phyloP scores from a whole-genome alignment of 148 eudicot species.

The Amaranthus cruentus region DNA sequence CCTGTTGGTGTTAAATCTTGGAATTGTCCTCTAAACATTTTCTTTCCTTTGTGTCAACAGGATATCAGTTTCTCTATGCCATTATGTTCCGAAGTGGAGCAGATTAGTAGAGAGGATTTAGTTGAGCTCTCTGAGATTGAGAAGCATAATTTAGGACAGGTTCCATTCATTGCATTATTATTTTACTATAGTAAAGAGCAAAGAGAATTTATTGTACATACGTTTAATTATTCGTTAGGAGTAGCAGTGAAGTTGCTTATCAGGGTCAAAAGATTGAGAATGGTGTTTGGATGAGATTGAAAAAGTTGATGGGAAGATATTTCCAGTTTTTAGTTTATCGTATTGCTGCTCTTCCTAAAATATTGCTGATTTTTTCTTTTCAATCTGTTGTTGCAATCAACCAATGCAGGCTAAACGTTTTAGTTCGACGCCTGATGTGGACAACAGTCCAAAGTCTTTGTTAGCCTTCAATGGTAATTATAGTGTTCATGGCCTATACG shows the following conservation, averaged over 20 bases:
- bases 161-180: conserved; percentile 20
- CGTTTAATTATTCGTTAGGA: not conserved
- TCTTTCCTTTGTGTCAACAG: conserved; percentile 29
- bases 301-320: not conserved
- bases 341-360: not conserved
- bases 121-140: conserved; percentile 94
- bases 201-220: not conserved
- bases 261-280: not conserved
- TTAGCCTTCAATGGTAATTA: conserved; percentile 63
- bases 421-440: conserved; percentile 53
- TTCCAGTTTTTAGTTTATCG: not conserved
- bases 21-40: not conserved
- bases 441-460: conserved; percentile 72
- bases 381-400: not conserved
- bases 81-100: conserved; percentile 64
- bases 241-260: not conserved
- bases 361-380: not conserved
- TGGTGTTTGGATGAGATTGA: not conserved
- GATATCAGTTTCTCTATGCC: conserved; percentile 85
- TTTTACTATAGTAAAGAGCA: not conserved
- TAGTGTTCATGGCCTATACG: conserved; percentile 79
- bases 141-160: conserved; percentile 86
- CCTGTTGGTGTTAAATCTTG: not conserved
- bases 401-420: conserved; percentile 56
- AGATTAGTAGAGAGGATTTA: conserved; percentile 76